Evolutionary conservation across 2,329 filamentous ascomycete genomes (phyloP).

Genomic region (Pseudopithomyces maydicus): DNA sequence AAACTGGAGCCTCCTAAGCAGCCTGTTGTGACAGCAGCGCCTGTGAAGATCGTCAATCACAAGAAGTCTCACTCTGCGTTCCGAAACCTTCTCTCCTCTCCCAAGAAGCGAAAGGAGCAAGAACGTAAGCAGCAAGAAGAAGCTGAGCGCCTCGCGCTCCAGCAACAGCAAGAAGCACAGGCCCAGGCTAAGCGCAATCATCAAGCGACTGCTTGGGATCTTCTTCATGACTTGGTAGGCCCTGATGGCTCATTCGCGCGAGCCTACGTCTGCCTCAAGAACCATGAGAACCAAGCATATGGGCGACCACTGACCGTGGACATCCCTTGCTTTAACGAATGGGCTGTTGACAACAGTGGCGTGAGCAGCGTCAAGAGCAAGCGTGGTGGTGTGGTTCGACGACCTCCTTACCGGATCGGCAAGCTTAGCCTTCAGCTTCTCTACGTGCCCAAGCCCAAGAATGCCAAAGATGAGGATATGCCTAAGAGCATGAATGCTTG

Average conservation of each 20-base stretch:
- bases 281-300: constrained; percentile 86
- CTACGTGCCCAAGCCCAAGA: constrained; percentile 91
- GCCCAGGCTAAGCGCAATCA: constrained; percentile 65
- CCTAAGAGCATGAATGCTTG: constrained; percentile 99
- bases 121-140: constrained; percentile 85
- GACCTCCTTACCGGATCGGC: constrained; percentile 94
- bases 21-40: constrained; percentile 47
- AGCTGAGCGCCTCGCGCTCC: constrained; percentile 68
- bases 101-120: constrained; percentile 95
- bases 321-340: constrained; percentile 96
- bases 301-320: constrained; percentile 87
- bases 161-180: constrained; percentile 48
- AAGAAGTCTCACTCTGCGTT: constrained; percentile 80
- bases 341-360: constrained; percentile 83
- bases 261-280: constrained; percentile 90
- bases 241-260: constrained; percentile 93
- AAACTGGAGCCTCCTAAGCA: constrained; percentile 80
- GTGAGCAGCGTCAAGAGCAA: constrained; percentile 95
- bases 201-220: constrained; percentile 79
- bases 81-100: constrained; percentile 81
- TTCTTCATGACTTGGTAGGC: constrained; percentile 83
- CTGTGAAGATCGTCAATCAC: constrained; percentile 69
- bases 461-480: constrained; percentile 90
- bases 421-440: constrained; percentile 93
- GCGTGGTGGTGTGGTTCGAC: constrained; percentile 72